These are phyloP conservation scores for Serendipita indica DNA, from an alignment of 768 basidiomycete species.

Conservation along the genomic window DNA sequence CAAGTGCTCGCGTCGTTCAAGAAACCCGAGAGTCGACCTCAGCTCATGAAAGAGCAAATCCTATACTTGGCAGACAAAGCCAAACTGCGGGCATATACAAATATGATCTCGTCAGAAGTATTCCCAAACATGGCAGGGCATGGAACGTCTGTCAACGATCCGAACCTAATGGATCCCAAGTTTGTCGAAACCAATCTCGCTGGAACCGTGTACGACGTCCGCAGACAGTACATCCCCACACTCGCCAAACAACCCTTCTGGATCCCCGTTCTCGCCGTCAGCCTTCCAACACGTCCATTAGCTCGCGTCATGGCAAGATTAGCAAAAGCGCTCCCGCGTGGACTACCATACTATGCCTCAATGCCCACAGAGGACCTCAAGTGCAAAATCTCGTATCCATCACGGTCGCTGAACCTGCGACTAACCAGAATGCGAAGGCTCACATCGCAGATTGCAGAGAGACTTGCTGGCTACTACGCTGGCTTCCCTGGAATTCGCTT, in stretches of 20 bases:
- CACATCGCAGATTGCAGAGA: conserved; percentile 19
- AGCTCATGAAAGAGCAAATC: background rate
- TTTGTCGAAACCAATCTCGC: background rate
- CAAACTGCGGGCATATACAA: background rate
- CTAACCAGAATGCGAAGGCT: conserved; percentile 24
- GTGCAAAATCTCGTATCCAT: conserved; percentile 20
- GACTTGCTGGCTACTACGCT: conserved; percentile 26
- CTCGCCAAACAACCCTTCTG: conserved; percentile 25
- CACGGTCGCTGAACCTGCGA: conserved; percentile 25
- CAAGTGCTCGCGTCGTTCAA: background rate
- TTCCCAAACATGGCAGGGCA: background rate
- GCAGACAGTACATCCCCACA: conserved; percentile 21
- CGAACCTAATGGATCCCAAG: background rate
- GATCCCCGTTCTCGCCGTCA: conserved; percentile 29
- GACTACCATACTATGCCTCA: conserved; percentile 25
- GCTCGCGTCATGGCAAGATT: conserved; percentile 25
- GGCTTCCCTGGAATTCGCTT: conserved; percentile 28
- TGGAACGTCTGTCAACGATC: background rate
- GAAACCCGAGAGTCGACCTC: too few species aligned
- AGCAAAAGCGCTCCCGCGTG: conserved; percentile 21
- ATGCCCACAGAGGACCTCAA: conserved; percentile 25
- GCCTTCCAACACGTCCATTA: conserved; percentile 30
- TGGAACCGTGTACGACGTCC: conserved; percentile 13
- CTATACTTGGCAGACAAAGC: background rate
- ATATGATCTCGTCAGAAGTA: background rate